A percentile compares a stretch with the other conserved stretches of the same genome.
These are phyloP conservation scores for Phytophthora ohioensis DNA, from an alignment of 352 stramenopile genomes.

Conservation along the genomic window DNA sequence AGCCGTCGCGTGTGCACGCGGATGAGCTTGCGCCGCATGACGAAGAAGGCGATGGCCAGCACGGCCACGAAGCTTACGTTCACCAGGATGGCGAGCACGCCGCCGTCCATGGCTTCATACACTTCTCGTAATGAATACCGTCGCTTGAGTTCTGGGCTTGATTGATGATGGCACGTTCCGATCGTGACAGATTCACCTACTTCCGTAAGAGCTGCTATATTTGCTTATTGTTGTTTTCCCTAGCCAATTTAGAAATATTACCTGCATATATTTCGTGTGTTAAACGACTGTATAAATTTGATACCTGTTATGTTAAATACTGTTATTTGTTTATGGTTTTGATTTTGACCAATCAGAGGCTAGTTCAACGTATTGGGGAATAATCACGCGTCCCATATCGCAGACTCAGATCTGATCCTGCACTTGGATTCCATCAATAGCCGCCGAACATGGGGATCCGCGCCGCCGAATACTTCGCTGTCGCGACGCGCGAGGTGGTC, in stretches of 20 bases:
- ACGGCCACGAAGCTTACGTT: slow-evolving; percentile 55
- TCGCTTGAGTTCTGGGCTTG: neutral
- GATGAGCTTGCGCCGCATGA: slow-evolving; percentile 56
- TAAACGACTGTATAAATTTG: neutral
- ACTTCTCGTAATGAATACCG: slow-evolving; percentile 7
- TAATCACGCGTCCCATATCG: slow-evolving; percentile 29
- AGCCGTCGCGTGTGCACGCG: slow-evolving; percentile 48
- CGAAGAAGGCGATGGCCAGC: slow-evolving; percentile 59
- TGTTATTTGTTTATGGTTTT: neutral
- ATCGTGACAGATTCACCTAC: slow-evolving; percentile 3
- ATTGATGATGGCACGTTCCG: slow-evolving; percentile 19
- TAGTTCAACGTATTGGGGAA: slow-evolving; percentile 24
- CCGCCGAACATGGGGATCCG: slow-evolving; percentile 11
- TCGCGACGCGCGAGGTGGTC: slow-evolving; percentile 65
- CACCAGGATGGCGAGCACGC: slow-evolving; percentile 44
- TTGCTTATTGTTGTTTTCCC: neutral
- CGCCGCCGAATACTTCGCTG: slow-evolving; percentile 46
- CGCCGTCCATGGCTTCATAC: slow-evolving; percentile 43
- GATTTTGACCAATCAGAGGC: slow-evolving; percentile 19
- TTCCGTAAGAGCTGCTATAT: neutral
- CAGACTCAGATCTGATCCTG: slow-evolving; percentile 35
- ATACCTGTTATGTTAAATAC: neutral
- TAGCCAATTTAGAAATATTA: neutral
- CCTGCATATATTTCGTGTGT: neutral
- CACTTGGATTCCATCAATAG: neutral